Conservation (phyloP, 2,329 filamentous ascomycete genomes). For the Fusarium goolgardi region DNA sequence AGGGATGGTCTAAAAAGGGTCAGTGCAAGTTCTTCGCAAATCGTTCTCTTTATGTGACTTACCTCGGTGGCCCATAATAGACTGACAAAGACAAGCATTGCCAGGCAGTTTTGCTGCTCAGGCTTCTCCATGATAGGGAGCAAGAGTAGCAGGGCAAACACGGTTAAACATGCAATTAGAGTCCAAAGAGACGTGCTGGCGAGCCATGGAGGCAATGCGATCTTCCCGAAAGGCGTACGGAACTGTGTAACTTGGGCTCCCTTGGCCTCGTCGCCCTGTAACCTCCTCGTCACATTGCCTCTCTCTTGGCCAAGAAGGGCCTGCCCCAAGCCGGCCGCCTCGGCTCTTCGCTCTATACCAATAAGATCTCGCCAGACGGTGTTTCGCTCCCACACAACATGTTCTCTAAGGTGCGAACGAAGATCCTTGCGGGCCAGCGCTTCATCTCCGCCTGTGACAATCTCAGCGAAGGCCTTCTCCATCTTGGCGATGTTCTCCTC, state of each 20-base stretch:
- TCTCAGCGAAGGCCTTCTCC: slow-evolving; percentile 81
- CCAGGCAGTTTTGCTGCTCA: slow-evolving; percentile 96
- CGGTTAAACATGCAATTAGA: slow-evolving; percentile 73
- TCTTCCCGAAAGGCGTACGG: slow-evolving; percentile 80
- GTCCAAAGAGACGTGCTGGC: slow-evolving; percentile 84
- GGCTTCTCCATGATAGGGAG: slow-evolving; percentile 85
- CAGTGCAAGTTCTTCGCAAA: slow-evolving; percentile 10
- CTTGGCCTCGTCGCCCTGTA: slow-evolving; percentile 87
- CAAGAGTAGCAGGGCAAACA: slow-evolving; percentile 80
- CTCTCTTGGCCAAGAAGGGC: slow-evolving; percentile 82
- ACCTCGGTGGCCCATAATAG: slow-evolving; percentile 97
- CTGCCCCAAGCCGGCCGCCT: slow-evolving; percentile 90
- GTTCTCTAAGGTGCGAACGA: slow-evolving; percentile 89
- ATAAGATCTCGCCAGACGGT: slow-evolving; percentile 99
- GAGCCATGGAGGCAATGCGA: slow-evolving; percentile 83
- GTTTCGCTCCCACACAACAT: slow-evolving; percentile 98
- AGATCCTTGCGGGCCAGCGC: slow-evolving; percentile 84
- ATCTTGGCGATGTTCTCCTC: slow-evolving; percentile 78
- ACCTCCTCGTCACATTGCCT: slow-evolving; percentile 73
- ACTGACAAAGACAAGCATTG: slow-evolving; percentile 93
- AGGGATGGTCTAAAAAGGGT: slow-evolving; percentile 77
- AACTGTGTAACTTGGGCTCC: slow-evolving; percentile 73
- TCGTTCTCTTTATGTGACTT: slow-evolving; percentile 44
- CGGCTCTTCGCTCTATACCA: slow-evolving; percentile 93
- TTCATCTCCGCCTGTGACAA: slow-evolving; percentile 85